A percentile compares a stretch with the other conserved stretches of the same genome.
phyloP scores from a whole-genome alignment of 179 eudicot genomes.

The Carnegiea gigantea region DNA sequence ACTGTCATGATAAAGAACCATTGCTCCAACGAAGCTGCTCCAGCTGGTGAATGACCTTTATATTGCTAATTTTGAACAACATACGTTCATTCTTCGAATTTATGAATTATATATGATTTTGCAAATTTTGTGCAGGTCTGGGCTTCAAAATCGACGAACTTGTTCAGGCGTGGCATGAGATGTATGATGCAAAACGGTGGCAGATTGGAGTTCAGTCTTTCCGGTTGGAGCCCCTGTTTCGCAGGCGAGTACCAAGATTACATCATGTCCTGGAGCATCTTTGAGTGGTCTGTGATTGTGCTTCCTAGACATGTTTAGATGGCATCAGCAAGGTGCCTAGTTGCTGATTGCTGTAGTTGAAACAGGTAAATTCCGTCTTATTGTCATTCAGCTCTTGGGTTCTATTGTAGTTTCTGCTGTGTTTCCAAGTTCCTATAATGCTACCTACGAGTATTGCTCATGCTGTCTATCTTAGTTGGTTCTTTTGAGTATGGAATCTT shows the following conservation, averaged over 20 bases:
- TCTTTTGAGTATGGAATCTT: neutral
- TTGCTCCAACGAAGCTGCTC: constrained; percentile 78
- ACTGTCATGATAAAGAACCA: constrained; percentile 94
- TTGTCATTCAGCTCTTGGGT: neutral
- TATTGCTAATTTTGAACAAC: neutral
- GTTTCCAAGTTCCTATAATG: neutral
- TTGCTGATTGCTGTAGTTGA: constrained; percentile 31
- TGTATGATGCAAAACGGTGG: constrained; percentile 95
- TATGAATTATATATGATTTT: constrained; percentile 7
- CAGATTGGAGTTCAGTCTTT: constrained; percentile 76
- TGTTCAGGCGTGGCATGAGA: constrained; percentile 96
- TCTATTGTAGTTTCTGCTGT: neutral
- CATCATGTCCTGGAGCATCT: constrained; percentile 70
- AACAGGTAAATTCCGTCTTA: constrained; percentile 34
- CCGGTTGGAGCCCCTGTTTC: constrained; percentile 82
- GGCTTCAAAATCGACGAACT: constrained; percentile 93
- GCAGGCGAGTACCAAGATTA: constrained; percentile 68
- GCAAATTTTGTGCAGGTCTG: constrained; percentile 35
- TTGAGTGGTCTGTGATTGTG: constrained; percentile 15
- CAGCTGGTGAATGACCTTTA: constrained; percentile 47
- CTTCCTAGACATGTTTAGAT: constrained; percentile 17
- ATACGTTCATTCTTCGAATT: neutral
- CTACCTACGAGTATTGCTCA: neutral
- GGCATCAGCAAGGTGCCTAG: constrained; percentile 23
- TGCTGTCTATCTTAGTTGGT: neutral